Evolutionary conservation across 1,139 yeast genomes (phyloP).

Genomic region (Debaryomyces udenii): DNA sequence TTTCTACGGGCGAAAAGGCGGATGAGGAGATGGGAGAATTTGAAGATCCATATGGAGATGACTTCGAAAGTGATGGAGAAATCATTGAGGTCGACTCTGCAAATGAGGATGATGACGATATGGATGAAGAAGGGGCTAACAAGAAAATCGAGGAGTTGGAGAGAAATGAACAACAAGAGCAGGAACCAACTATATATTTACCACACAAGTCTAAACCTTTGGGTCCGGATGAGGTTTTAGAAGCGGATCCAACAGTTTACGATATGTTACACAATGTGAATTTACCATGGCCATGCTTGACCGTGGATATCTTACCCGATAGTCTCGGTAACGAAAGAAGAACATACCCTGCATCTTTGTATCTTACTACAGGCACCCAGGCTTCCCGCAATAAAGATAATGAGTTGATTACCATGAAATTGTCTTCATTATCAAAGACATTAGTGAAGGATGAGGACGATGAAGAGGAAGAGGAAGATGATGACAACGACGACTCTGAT

Average conservation of each 20-base stretch:
- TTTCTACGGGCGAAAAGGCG: conserved; percentile 26
- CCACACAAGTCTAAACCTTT: conserved; percentile 89
- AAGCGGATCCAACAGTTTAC: conserved; percentile 94
- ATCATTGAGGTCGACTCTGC: conserved; percentile 75
- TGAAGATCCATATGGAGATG: conserved; percentile 95
- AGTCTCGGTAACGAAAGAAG: conserved; percentile 85
- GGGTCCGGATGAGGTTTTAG: conserved; percentile 94
- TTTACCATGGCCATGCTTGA: conserved; percentile 96
- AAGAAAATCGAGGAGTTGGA: conserved; percentile 36
- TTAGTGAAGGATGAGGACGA: conserved; percentile 77
- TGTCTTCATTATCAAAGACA: conserved; percentile 82
- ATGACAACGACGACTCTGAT: conserved; percentile 65
- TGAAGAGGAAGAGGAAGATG: conserved; percentile 68
- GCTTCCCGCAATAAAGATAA: conserved; percentile 87
- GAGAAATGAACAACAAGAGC: conserved; percentile 31
- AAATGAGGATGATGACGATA: conserved; percentile 63
- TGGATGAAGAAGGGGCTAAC: conserved; percentile 34
- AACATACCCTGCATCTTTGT: conserved; percentile 84
- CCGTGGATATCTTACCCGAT: conserved; percentile 88
- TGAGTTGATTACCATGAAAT: conserved; percentile 80
- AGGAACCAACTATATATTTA: conserved; percentile 57
- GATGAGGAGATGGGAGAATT: conserved; percentile 82
- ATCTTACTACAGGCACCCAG: conserved; percentile 91
- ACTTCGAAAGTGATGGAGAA: conserved; percentile 91
- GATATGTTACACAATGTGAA: conserved; percentile 95